Evolutionary conservation across 1,284 basidiomycete genomes (phyloP).

Genomic region (Agaricales sp.): DNA sequence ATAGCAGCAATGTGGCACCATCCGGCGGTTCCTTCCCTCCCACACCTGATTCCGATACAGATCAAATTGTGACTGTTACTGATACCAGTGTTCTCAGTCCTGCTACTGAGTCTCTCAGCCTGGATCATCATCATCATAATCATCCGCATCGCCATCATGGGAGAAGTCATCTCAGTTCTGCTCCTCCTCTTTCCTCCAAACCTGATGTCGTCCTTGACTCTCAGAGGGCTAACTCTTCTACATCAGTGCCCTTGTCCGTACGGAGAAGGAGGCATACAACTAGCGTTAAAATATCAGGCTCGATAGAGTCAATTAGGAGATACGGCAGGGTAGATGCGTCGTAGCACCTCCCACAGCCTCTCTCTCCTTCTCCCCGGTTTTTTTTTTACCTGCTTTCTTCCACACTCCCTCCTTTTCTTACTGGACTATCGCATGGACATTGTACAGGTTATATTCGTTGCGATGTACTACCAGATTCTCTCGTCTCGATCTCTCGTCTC

Average conservation of each 20-base stretch:
- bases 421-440: background rate
- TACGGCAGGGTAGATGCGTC: background rate
- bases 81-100: background rate
- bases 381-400: too few relatives aligned
- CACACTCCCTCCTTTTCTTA: background rate
- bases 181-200: background rate
- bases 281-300: background rate
- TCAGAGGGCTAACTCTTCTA: background rate
- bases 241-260: background rate
- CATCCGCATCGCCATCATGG: too few relatives aligned
- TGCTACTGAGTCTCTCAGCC: background rate
- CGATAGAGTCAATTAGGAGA: background rate
- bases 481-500: too few relatives aligned
- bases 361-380: background rate
- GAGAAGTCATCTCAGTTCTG: background rate
- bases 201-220: background rate
- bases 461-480: background rate
- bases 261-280: background rate
- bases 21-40: background rate
- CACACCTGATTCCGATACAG: background rate
- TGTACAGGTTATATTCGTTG: background rate
- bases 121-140: background rate
- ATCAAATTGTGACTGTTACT: background rate
- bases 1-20: background rate
- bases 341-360: background rate